These are phyloP conservation scores for Penicillium psychrosexuale DNA, from an alignment of 2,329 filamentous ascomycete genomes.

Conservation along the genomic window DNA sequence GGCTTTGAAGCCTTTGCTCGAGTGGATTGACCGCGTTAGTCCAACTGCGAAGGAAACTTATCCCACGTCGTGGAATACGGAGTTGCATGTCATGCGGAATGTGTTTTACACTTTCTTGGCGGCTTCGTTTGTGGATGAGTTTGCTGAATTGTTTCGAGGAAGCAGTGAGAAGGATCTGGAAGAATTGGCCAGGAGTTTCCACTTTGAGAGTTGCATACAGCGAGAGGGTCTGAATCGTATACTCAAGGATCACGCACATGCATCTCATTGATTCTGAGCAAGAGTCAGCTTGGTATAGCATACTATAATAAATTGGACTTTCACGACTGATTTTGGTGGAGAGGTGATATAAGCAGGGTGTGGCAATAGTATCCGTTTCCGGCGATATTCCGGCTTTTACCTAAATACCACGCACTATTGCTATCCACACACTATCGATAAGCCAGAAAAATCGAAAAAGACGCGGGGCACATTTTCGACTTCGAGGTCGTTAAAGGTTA, in stretches of 20 bases:
- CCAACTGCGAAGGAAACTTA: conserved; percentile 45
- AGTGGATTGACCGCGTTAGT: conserved; percentile 45
- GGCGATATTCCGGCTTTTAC: fast-evolving
- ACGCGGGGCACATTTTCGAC: conserved; percentile 25
- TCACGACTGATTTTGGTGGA: neutral
- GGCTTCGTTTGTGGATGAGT: conserved; percentile 53
- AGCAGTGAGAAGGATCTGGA: conserved; percentile 54
- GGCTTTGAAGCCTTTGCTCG: conserved; percentile 44
- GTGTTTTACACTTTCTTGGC: conserved; percentile 51
- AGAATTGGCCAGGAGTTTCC: conserved; percentile 53
- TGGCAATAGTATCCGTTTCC: conserved; percentile 5
- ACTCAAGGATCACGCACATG: conserved; percentile 44
- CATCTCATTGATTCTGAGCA: conserved; percentile 1
- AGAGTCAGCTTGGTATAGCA: neutral
- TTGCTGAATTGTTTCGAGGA: conserved; percentile 54
- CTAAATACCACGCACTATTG: conserved; percentile 5
- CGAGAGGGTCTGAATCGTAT: conserved; percentile 53
- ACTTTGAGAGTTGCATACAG: conserved; percentile 54
- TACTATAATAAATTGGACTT: neutral
- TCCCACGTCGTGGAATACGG: conserved; percentile 51
- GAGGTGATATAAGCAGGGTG: neutral
- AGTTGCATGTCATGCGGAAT: conserved; percentile 47
- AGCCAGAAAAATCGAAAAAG: conserved; percentile 25
- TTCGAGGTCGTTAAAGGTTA: conserved; percentile 6
- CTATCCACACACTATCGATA: conserved; percentile 27